These are phyloP conservation scores for Solanum tarapatanum DNA, from an alignment of 257 asterid genomes.

Conservation along the genomic window DNA sequence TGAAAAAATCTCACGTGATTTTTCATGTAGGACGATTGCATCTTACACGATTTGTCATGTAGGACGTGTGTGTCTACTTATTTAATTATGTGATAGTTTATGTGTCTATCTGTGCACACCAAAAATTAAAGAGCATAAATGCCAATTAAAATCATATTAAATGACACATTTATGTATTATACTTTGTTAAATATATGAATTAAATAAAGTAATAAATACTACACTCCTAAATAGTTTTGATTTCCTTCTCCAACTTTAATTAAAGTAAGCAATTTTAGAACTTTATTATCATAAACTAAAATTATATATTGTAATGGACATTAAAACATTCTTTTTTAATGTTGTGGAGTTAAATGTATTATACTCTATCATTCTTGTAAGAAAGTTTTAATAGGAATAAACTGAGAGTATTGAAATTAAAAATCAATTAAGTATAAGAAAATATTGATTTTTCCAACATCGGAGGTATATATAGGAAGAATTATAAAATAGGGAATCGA, in stretches of 20 bases:
- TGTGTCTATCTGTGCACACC: accelerated
- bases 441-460: neutral
- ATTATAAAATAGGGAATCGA: neutral
- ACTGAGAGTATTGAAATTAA: neutral
- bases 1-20: neutral
- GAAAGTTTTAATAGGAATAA: neutral
- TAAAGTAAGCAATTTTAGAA: neutral
- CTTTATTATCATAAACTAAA: neutral
- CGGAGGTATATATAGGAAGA: neutral
- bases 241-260: neutral
- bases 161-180: neutral
- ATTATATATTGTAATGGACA: accelerated
- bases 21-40: neutral
- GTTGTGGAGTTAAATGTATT: neutral
- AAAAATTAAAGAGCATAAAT: neutral
- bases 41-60: accelerated
- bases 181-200: neutral
- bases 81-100: neutral
- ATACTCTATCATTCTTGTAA: neutral
- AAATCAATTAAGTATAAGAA: neutral
- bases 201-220: neutral
- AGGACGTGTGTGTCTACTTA: neutral
- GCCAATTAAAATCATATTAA: accelerated
- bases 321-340: neutral
- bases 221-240: neutral